A percentile compares a stretch with the other conserved stretches of the same genome.
Evolutionary conservation across 768 basidiomycete genomes (phyloP).

Genomic region (Hericium erinaceus): DNA sequence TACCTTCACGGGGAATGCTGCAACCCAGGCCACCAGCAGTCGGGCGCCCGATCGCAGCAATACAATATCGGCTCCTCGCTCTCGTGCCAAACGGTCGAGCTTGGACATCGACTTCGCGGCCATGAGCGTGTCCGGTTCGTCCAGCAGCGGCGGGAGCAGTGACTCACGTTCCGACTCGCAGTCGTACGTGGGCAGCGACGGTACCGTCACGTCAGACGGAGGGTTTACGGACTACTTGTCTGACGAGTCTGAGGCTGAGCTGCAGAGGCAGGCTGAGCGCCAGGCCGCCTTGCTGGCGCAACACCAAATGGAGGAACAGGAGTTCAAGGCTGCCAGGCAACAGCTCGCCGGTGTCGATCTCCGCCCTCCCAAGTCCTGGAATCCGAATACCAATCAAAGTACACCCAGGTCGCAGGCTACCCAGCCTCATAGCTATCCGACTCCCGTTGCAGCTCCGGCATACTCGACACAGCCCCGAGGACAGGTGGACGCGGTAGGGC

Average conservation of each 20-base stretch:
- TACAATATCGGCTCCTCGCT: slow-evolving; percentile 12
- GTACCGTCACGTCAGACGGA: slow-evolving; percentile 77
- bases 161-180: slow-evolving; percentile 41
- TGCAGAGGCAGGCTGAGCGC: slow-evolving; percentile 79
- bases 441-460: slow-evolving; percentile 5
- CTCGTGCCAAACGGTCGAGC: slow-evolving; percentile 12
- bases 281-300: slow-evolving; percentile 72
- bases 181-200: slow-evolving; percentile 43
- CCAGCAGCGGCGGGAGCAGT: slow-evolving; percentile 40
- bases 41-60: slow-evolving; percentile 14
- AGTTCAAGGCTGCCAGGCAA: slow-evolving; percentile 74
- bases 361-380: slow-evolving; percentile 72
- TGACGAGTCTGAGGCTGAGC: slow-evolving; percentile 86
- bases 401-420: slow-evolving; percentile 9
- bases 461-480: slow-evolving; percentile 10
- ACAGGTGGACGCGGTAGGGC: slow-evolving; percentile 14
- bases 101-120: slow-evolving; percentile 32
- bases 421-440: slow-evolving; percentile 1
- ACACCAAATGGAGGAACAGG: slow-evolving; percentile 69
- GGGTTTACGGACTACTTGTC: slow-evolving; percentile 86
- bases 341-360: slow-evolving; percentile 68
- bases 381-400: slow-evolving; percentile 23
- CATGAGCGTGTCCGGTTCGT: slow-evolving; percentile 27
- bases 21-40: neutral
- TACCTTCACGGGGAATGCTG: neutral